Evolutionary conservation across 352 stramenopile species (phyloP).

Genomic region (Blastocystis sp.): DNA sequence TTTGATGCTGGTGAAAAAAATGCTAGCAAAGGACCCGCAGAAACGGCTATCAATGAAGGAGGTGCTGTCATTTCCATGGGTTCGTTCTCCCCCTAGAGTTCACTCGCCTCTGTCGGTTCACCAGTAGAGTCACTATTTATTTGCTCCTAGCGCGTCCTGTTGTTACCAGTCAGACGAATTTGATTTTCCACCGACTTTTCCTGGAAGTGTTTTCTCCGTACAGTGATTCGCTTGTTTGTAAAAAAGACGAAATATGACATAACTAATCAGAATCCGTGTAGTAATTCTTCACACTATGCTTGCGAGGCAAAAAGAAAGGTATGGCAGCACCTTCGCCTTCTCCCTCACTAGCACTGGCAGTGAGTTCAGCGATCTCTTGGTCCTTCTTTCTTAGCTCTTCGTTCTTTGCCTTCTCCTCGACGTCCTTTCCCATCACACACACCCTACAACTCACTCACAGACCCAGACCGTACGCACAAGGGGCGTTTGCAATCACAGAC

Average conservation of each 20-base stretch:
- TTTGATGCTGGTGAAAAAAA: background rate
- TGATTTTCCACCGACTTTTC: background rate
- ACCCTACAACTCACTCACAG: slow-evolving; percentile 17
- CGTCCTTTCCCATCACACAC: slow-evolving; percentile 31
- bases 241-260: background rate
- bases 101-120: background rate
- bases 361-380: slow-evolving; percentile 41
- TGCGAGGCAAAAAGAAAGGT: slow-evolving; percentile 39
- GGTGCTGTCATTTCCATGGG: background rate
- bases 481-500: slow-evolving; percentile 42
- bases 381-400: slow-evolving; percentile 29
- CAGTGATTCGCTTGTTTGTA: background rate
- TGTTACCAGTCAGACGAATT: background rate
- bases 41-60: background rate
- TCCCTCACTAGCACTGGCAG: slow-evolving; percentile 5
- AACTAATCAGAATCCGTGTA: slow-evolving; percentile 58
- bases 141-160: background rate
- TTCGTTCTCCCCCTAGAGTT: background rate
- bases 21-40: background rate
- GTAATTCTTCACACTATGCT: slow-evolving; percentile 57
- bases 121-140: background rate
- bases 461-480: slow-evolving; percentile 24
- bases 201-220: background rate
- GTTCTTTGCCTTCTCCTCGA: background rate
- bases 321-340: slow-evolving; percentile 37